These are phyloP conservation scores for Teratosphaeria epicoccoides DNA, from an alignment of 2,329 filamentous ascomycete species.

Conservation along the genomic window DNA sequence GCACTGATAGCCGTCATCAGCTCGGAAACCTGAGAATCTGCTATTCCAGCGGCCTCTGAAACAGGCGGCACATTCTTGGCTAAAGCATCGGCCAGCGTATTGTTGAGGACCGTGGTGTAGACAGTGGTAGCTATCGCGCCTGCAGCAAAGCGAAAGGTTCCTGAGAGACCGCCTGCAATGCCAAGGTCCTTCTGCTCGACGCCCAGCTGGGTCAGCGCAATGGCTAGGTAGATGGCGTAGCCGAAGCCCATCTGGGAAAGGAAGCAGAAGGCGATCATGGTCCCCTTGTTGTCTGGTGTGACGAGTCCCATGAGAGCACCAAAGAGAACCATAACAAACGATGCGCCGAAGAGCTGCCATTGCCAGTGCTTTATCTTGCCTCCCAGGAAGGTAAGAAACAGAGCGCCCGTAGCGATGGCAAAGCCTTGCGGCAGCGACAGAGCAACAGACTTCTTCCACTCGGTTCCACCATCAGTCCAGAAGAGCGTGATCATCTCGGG, in stretches of 20 bases:
- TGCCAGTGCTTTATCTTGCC: conserved; percentile 36
- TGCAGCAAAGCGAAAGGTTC: conserved; percentile 9
- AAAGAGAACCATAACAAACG: conserved; percentile 40
- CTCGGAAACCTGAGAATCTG: neutral
- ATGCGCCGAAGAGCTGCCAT: conserved; percentile 36
- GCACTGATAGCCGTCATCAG: neutral
- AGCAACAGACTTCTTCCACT: conserved; percentile 15
- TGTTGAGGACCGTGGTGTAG: neutral
- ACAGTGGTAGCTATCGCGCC: neutral
- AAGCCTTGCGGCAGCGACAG: conserved; percentile 37
- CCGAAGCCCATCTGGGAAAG: conserved; percentile 37
- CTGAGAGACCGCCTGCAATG: conserved; percentile 34
- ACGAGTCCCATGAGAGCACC: conserved; percentile 36
- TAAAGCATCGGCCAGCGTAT: neutral
- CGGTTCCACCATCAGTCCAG: conserved; percentile 19
- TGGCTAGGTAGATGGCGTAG: conserved; percentile 39
- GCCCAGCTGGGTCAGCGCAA: conserved; percentile 41
- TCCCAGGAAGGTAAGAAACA: conserved; percentile 33
- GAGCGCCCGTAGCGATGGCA: conserved; percentile 35
- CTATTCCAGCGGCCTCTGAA: neutral
- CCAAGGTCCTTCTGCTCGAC: conserved; percentile 40
- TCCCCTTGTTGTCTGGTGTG: conserved; percentile 31
- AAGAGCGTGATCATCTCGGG: conserved; percentile 35
- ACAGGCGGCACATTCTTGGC: neutral
- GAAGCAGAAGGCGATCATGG: conserved; percentile 38